phyloP scores from a whole-genome alignment of 2,329 filamentous ascomycete genomes.

The Apiospora phragmitis region DNA sequence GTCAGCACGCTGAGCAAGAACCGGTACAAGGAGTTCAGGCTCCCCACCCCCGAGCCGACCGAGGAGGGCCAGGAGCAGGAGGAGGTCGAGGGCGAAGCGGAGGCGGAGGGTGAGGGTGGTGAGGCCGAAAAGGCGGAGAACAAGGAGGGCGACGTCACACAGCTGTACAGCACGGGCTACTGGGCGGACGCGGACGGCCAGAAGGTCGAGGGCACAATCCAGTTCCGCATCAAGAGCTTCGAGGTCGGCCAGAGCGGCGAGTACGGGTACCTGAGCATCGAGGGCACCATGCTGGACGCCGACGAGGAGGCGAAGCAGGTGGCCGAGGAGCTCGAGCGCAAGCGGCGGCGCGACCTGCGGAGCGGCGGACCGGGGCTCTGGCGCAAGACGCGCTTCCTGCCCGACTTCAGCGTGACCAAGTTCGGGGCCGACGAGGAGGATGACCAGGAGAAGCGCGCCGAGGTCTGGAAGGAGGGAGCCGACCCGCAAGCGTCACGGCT shows the following conservation, averaged over 20 bases:
- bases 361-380: constrained; percentile 31
- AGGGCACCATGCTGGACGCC: constrained; percentile 79
- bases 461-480: constrained; percentile 36
- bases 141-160: constrained; percentile 53
- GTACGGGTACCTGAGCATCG: constrained; percentile 79
- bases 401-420: constrained; percentile 59
- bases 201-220: constrained; percentile 68
- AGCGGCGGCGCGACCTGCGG: constrained; percentile 37
- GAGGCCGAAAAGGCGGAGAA: constrained; percentile 35
- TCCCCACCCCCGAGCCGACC: constrained; percentile 39
- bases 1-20: constrained; percentile 57
- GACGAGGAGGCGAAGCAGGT: constrained; percentile 64
- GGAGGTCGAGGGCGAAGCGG: constrained; percentile 13
- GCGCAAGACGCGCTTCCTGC: constrained; percentile 34
- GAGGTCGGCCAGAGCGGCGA: constrained; percentile 75
- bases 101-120: constrained; percentile 20
- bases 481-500: constrained; percentile 23
- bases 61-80: constrained; percentile 29
- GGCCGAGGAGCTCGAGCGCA: constrained; percentile 49
- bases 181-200: constrained; percentile 74
- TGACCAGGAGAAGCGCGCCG: constrained; percentile 33
- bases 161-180: constrained; percentile 63
- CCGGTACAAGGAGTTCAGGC: constrained; percentile 22
- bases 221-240: constrained; percentile 81
- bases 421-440: constrained; percentile 50